Percentiles rank a stretch among this genome's conserved stretches.
These are phyloP conservation scores for Parascedosporium putredinis DNA, from an alignment of 2,329 filamentous ascomycete species.

Conservation along the genomic window DNA sequence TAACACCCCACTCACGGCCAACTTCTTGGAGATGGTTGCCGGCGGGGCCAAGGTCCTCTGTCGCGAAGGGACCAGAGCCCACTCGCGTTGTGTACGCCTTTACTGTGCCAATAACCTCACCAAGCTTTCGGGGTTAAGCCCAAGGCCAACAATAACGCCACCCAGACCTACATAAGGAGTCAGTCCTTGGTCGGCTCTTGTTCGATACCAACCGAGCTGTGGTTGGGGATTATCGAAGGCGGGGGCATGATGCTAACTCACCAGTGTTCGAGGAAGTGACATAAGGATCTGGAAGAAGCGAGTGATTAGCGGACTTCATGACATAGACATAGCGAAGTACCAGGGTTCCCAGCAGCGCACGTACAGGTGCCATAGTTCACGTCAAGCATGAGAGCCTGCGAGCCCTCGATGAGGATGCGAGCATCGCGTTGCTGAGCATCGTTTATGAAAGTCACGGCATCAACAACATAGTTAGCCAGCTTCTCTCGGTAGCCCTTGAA, in stretches of 20 bases:
- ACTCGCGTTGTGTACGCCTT: conserved; percentile 52
- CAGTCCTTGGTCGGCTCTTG: background rate
- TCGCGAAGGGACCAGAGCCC: conserved; percentile 52
- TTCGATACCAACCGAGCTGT: background rate
- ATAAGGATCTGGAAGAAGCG: conserved; percentile 14
- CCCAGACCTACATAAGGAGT: conserved; percentile 11
- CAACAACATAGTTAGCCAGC: conserved; percentile 52
- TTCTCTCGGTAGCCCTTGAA: conserved; percentile 49
- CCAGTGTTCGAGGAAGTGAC: conserved; percentile 19
- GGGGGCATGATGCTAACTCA: background rate
- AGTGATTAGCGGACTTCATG: background rate
- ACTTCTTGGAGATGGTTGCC: conserved; percentile 31
- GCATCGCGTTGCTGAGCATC: conserved; percentile 47
- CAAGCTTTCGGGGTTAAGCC: conserved; percentile 43
- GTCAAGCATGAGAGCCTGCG: conserved; percentile 52
- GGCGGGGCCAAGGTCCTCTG: conserved; percentile 35
- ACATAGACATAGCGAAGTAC: background rate
- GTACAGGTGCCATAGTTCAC: conserved; percentile 36
- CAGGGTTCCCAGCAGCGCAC: background rate
- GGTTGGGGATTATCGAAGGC: too few relatives aligned
- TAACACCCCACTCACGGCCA: conserved; percentile 24
- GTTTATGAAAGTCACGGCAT: conserved; percentile 55
- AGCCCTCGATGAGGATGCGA: conserved; percentile 59
- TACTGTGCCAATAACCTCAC: conserved; percentile 51
- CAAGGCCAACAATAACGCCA: conserved; percentile 17